Evolutionary conservation across 1,284 basidiomycete species (phyloP), one percentile per base, ranked within the genome.

Genomic region (Athelia psychrophila): DNA sequence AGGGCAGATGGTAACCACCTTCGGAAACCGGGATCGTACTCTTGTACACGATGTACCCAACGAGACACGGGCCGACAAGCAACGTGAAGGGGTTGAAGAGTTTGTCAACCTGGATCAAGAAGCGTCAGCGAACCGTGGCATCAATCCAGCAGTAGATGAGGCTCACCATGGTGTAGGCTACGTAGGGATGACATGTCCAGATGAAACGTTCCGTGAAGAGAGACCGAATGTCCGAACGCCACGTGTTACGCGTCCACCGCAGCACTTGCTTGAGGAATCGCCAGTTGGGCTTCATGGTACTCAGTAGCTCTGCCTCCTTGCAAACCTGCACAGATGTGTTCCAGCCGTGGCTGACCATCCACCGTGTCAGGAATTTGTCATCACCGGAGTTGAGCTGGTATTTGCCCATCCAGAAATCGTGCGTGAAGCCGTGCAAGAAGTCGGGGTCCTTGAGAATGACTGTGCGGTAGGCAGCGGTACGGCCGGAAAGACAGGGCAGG

Each of bases 221-320:
- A 57, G 88, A 91, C 48, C 93, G 78, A 59, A 95, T 65, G 75
- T 95, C 93, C 1, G 88, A 91, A 49, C 93, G 76, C 93, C 93
- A 95, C 1, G 93, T 95, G 73, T 95, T 95, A 58, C 93, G 74
- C 15, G 93, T 96, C 93, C 93, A 95, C 54, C 93, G 75, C 51
- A 96, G 71, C 16, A 95, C 93, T 68, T 95, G 93, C 71, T 94
- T 93, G 66, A 95, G 73, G 75, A 95, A 95, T 48, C 92, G 79
- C 93, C 92, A 95, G 72, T 95, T 92, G 36, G 93, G 93, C 70
- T 96, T 96, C 93, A 95, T 96, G 49, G 93, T 95, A 69, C 86
- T 91, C 50, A 94, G 75, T 36, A 95, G 75, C 72, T 95, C 93
- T 15, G 91, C 92, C 72, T 95, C 92, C 66, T 85, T 85, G 77